Base-by-base conservation (phyloP, 202 grass and related monocot genomes). In the Setaria viridis region DNA sequence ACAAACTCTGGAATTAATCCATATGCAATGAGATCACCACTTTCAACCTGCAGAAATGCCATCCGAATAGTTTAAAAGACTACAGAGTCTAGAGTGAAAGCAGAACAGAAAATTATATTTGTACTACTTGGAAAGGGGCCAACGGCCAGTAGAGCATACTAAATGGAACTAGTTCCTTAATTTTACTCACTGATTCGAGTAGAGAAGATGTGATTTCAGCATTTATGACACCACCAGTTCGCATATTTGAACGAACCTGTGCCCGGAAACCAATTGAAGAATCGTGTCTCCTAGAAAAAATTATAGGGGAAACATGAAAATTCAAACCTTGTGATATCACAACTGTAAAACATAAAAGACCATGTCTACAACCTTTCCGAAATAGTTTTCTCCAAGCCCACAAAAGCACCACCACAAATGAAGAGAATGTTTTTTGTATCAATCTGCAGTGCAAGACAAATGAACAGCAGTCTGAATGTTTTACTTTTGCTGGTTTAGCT, bases 371-470 rank as follows among this genome's bases (percentile, higher is more conserved):
- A 94, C 89, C 92, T 94, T 91, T 89, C 92, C 25, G 91, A 94
- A 78, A 94, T 91, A 71, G 88, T 89, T 85, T 93, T 94, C 86
- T 94, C 89, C 64, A 94, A 86, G 65, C 91, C 86, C 62, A 89
- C 76, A 89, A 94, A 94, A 84, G 92, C 89, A 57, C 89, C 92
- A 35, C 89, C 92, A 3, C 92, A 94, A 78, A 94, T 87, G 84
- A 94, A 94, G 67, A 94, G 92, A 82, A 94, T 94, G 62, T 94
- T 88, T 80, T 89, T 94, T 6, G 89, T 94, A 87, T 94, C 92
- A 69, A 94, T 88, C 92, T 94, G 84, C 59, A 69, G 58, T 35
- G 41, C 62, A 85, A 70, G 49, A 79, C 32, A 90, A 67, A 74
- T 66, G 33, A 43, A 79, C 37, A 89, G 80, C 10, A 84, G 43